Percentiles rank a stretch among this genome's conserved stretches.
Evolutionary conservation across 371 early-diverging fungal genomes (phyloP).

Genomic region (Thermomucor indicae-seudaticae): DNA sequence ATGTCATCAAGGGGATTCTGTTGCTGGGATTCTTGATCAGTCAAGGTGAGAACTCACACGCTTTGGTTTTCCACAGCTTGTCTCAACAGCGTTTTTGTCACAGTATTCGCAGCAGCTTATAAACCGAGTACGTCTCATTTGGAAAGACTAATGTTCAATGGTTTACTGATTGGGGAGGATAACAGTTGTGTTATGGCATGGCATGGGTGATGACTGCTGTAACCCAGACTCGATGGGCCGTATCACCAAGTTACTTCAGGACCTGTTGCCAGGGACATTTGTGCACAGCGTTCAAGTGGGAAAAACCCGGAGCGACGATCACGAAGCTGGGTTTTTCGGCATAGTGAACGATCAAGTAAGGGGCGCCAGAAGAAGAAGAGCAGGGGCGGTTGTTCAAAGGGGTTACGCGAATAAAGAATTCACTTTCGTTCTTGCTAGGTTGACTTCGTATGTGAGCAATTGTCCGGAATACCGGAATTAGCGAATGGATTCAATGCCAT

Average conservation of each 20-base stretch:
- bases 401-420: neutral
- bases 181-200: slow-evolving; percentile 82
- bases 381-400: neutral
- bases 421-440: slow-evolving; percentile 21
- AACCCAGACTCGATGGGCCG: slow-evolving; percentile 66
- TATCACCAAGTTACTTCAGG: slow-evolving; percentile 47
- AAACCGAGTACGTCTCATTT: no score
- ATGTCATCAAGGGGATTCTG: no score
- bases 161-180: no score
- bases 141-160: no score
- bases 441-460: slow-evolving; percentile 57
- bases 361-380: neutral
- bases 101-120: no score
- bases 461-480: slow-evolving; percentile 54
- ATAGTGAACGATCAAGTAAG: slow-evolving; percentile 66
- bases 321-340: slow-evolving; percentile 82
- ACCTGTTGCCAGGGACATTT: slow-evolving; percentile 60
- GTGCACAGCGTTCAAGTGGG: slow-evolving; percentile 79
- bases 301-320: slow-evolving; percentile 56
- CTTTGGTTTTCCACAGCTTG: no score
- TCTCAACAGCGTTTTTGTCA: no score
- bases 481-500: slow-evolving; percentile 80
- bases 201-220: slow-evolving; percentile 90
- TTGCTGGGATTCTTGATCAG: no score
- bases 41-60: no score